These are phyloP conservation scores for Aschersonia sp. DNA, from an alignment of 2,329 filamentous ascomycete species.

Conservation along the genomic window DNA sequence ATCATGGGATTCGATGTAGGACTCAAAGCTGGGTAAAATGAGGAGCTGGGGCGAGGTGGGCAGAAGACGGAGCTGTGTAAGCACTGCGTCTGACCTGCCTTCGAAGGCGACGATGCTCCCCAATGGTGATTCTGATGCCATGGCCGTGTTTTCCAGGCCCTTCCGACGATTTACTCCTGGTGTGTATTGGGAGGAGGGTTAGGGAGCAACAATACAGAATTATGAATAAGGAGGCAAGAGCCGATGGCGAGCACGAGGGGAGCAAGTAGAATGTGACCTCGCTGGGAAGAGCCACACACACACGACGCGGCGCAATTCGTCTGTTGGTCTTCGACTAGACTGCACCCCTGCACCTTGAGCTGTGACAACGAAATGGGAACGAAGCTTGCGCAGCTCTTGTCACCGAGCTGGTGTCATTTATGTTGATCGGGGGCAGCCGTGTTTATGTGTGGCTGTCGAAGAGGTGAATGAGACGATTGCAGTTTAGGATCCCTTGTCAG, in stretches of 20 bases:
- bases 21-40: slow-evolving; percentile 30
- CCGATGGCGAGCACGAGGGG: too few relatives aligned
- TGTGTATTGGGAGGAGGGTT: not conserved
- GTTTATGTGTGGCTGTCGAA: not conserved
- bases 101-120: slow-evolving; percentile 47
- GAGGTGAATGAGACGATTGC: not conserved
- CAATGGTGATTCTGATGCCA: slow-evolving; percentile 6
- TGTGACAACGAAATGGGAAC: not conserved
- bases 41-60: slow-evolving; percentile 43
- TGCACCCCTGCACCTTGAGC: not conserved
- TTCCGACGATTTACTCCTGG: slow-evolving; percentile 2
- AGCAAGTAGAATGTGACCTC: not conserved
- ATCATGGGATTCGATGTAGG: slow-evolving; percentile 2
- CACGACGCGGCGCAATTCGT: not conserved
- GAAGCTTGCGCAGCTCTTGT: not conserved
- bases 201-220: not conserved
- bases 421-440: not conserved
- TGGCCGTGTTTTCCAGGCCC: slow-evolving; percentile 9
- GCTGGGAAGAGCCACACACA: not conserved
- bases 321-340: not conserved
- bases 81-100: slow-evolving; percentile 36
- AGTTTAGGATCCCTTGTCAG: not conserved
- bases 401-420: not conserved
- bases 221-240: not conserved
- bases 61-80: slow-evolving; percentile 44